phyloP scores from a whole-genome alignment of 139 green algal genomes.

The Coelastrella sp. region DNA sequence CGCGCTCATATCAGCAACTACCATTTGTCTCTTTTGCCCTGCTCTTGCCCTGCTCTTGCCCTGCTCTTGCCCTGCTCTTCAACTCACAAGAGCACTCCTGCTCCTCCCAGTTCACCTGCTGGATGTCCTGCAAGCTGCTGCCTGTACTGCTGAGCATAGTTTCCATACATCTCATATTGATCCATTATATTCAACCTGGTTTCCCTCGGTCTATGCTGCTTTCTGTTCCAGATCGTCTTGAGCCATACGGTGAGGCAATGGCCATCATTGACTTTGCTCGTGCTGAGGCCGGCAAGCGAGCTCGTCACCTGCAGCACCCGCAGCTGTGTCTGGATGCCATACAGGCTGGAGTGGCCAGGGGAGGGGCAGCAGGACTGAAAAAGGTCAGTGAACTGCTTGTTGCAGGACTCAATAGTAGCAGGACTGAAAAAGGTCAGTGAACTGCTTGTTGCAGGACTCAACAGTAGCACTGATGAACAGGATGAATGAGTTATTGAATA shows the following conservation, averaged over 20 bases:
- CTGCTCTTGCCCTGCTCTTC: no score
- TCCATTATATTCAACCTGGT: no score
- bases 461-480: slow-evolving; percentile 28
- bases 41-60: no score
- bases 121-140: no score
- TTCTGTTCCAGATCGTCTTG: slow-evolving; percentile 76
- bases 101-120: no score
- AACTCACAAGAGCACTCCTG: no score
- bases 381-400: slow-evolving; percentile 57
- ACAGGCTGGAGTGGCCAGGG: slow-evolving; percentile 81
- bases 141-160: no score
- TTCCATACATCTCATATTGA: no score
- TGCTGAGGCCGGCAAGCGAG: slow-evolving; percentile 68
- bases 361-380: slow-evolving; percentile 83
- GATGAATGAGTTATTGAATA: no score
- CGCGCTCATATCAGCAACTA: no score
- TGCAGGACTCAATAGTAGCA: slow-evolving; percentile 38
- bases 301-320: slow-evolving; percentile 86
- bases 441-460: not conserved
- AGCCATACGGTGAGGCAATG: slow-evolving; percentile 80
- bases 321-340: slow-evolving; percentile 95
- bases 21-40: no score
- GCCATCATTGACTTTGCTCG: slow-evolving; percentile 88
- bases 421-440: slow-evolving; percentile 80
- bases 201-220: not conserved